Conservation (phyloP, 345 rosid species). For the Citrus mangshanensis region DNA sequence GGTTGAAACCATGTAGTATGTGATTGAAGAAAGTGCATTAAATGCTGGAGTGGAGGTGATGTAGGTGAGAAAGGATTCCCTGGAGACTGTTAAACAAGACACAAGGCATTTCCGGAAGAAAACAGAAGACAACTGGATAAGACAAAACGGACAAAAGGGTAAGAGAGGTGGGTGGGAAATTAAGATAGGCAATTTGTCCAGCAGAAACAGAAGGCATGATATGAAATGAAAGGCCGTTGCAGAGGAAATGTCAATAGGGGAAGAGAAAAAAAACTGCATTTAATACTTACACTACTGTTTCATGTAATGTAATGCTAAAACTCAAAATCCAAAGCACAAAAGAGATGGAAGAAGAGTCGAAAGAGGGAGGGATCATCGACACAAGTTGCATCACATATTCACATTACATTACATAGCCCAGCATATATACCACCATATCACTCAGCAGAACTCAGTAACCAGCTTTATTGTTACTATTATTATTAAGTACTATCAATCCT, state of each 20-base stretch:
- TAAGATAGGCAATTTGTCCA: neutral
- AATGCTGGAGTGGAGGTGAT: conserved; percentile 8
- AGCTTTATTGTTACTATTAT: neutral
- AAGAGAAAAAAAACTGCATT: conserved; percentile 23
- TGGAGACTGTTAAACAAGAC: conserved; percentile 6
- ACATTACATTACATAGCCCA: neutral
- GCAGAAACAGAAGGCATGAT: conserved; percentile 24
- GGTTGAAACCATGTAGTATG: too few relatives aligned
- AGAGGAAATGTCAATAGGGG: conserved; percentile 32
- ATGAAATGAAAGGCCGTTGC: conserved; percentile 37
- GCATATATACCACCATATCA: neutral
- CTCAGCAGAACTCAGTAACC: neutral
- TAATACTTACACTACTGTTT: conserved; percentile 8
- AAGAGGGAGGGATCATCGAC: too few relatives aligned
- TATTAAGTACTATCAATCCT: too few relatives aligned
- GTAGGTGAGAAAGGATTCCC: neutral
- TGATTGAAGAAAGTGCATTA: neutral
- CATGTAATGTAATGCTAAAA: neutral
- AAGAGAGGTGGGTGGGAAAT: conserved; percentile 29
- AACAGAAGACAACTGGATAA: conserved; percentile 26
- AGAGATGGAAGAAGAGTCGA: neutral
- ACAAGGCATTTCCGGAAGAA: conserved; percentile 15
- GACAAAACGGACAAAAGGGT: conserved; percentile 24
- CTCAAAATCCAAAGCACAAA: conserved; percentile 31
- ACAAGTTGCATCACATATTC: neutral